Evolutionary conservation across 805 yeast species (phyloP).

Genomic region (Myxozyma melibiosi): DNA sequence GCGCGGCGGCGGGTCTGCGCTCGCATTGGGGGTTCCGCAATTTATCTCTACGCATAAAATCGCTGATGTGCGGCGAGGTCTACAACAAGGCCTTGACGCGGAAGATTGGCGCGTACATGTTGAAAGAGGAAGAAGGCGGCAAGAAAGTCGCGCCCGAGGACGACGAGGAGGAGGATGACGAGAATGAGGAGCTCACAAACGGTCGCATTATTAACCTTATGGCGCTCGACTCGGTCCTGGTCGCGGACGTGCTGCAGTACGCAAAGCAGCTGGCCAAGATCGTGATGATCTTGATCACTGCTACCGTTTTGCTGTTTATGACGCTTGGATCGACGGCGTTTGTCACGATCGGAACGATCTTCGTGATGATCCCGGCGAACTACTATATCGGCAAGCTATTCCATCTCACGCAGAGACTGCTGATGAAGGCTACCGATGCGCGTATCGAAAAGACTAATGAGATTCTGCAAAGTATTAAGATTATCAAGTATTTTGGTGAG

Average conservation of each 20-base stretch:
- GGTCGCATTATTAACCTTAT: constrained; percentile 59
- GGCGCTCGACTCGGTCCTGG: constrained; percentile 45
- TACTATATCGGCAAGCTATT: constrained; percentile 63
- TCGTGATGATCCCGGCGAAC: constrained; percentile 62
- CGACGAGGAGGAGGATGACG: constrained; percentile 4
- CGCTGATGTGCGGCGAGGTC: constrained; percentile 84
- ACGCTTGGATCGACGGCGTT: constrained; percentile 19
- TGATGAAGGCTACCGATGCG: constrained; percentile 79
- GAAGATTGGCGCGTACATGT: constrained; percentile 69
- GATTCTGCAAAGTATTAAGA: constrained; percentile 85
- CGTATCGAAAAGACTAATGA: constrained; percentile 92
- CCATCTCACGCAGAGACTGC: constrained; percentile 66
- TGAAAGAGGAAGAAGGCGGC: constrained; percentile 33
- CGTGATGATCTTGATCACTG: constrained; percentile 7
- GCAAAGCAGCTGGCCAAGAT: constrained; percentile 44
- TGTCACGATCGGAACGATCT: constrained; percentile 19
- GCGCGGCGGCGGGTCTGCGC: constrained; percentile 68
- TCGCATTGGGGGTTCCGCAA: constrained; percentile 86
- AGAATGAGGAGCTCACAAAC: constrained; percentile 13
- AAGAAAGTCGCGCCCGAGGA: not conserved
- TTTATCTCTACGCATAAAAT: constrained; percentile 85
- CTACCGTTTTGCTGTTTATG: constrained; percentile 7
- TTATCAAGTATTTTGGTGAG: constrained; percentile 78
- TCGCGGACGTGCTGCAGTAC: constrained; percentile 12
- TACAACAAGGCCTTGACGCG: constrained; percentile 89